These are phyloP conservation scores for Orbilia brochopaga DNA, from an alignment of 2,329 filamentous ascomycete genomes.

Conservation along the genomic window DNA sequence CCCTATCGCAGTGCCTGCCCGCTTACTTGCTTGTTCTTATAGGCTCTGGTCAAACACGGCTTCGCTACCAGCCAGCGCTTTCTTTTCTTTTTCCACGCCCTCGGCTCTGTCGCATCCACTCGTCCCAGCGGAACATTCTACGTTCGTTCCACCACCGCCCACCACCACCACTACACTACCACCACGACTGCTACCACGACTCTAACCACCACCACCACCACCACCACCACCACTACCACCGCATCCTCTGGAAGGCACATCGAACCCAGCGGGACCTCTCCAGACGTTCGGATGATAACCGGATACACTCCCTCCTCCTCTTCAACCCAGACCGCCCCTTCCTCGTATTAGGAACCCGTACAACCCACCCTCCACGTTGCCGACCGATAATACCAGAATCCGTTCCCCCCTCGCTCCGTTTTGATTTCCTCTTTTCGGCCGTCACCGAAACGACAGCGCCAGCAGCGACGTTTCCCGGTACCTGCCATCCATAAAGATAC, in stretches of 20 bases:
- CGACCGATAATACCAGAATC: slow-evolving; percentile 12
- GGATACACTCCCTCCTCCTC: slow-evolving; percentile 5
- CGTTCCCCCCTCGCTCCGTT: background rate
- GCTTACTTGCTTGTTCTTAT: slow-evolving; percentile 26
- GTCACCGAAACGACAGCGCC: background rate
- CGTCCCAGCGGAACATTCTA: slow-evolving; percentile 32
- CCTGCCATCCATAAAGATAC: slow-evolving; percentile 2
- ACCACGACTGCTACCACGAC: slow-evolving; percentile 2
- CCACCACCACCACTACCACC: slow-evolving; percentile 6
- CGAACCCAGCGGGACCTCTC: slow-evolving; percentile 4
- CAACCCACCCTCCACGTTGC: slow-evolving; percentile 5
- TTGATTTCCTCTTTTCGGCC: background rate
- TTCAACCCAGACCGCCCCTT: background rate
- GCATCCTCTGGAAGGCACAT: slow-evolving; percentile 5
- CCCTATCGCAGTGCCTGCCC: slow-evolving; percentile 11
- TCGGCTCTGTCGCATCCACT: slow-evolving; percentile 29
- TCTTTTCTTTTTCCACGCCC: slow-evolving; percentile 31
- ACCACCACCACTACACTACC: slow-evolving; percentile 7
- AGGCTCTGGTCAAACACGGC: slow-evolving; percentile 5
- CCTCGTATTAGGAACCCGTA: background rate
- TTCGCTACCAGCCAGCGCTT: slow-evolving; percentile 26
- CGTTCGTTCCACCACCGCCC: slow-evolving; percentile 20
- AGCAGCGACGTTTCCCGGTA: slow-evolving; percentile 2
- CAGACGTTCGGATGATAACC: slow-evolving; percentile 9
- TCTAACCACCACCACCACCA: slow-evolving; percentile 6